Base-by-base conservation (phyloP, 2,329 filamentous ascomycete species). In the Talaromyces sp. region DNA sequence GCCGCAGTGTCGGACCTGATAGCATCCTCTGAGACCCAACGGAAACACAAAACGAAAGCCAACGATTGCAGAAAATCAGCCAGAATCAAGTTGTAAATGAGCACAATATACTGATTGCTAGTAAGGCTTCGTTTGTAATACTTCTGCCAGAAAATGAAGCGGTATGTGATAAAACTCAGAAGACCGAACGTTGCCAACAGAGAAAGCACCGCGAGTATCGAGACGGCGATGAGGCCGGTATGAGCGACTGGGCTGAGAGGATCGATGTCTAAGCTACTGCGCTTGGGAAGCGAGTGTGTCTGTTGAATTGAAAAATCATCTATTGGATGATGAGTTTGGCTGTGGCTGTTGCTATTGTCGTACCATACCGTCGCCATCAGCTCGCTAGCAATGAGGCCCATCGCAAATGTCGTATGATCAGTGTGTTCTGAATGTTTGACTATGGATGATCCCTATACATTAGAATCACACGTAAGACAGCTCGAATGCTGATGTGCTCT, bases 41-140 rank as follows among this genome's bases (percentile, higher is more conserved):
- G 75, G 44, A 81, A 67, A 37, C 79, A 81, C 37, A 75, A 58
- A 21, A 77, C 66, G 65, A 82, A 83, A 0, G 79, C 78, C 16
- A 80, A 70, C 0, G 80, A 75, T 69, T 83, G 81, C 64, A 81
- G 78, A 16, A 83, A 68, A 69, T 83, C 81, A n/a, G 79, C 79
- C 4, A 83, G 67, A 5, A 83, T 73, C 6, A 83, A 73, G 63
- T 82, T 82, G 71, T 80, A 82, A 67, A 83, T 82, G 54, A 83
- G 75, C 21, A 83, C 71, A 46, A 83, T 75, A 59, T 81, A 82
- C 71, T 84, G 81, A 66, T 84, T 84, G 70, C 82, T 80, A 64
- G 81, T 80, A 60, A 83, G 81, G 63, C 81, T 81, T 65, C 79
- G 73, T 42, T 75, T 70, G 67, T 82, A 81, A 64, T 77, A 77